phyloP scores from a whole-genome alignment of 192 early-diverging fungal genomes.

The Phycomyces blakesleeanus region DNA sequence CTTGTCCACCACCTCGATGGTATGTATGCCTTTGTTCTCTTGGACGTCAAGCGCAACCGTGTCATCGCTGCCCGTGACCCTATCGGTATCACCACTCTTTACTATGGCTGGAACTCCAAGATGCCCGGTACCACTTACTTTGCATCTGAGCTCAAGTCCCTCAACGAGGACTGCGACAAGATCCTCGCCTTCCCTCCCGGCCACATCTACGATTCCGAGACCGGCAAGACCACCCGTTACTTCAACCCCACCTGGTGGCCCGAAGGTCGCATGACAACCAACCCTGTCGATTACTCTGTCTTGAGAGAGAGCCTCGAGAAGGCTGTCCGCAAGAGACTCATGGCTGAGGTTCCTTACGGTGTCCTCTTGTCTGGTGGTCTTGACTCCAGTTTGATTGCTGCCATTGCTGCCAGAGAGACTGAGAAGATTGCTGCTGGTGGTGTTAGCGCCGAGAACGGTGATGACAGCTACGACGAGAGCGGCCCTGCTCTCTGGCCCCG shows the following conservation, averaged over 20 bases:
- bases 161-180: constrained; percentile 96
- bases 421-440: constrained; percentile 57
- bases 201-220: constrained; percentile 82
- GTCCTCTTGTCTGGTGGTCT: constrained; percentile 93
- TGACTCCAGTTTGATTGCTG: constrained; percentile 93
- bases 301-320: constrained; percentile 80
- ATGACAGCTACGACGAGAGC: constrained; percentile 61
- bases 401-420: constrained; percentile 86
- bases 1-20: constrained; percentile 87
- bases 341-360: constrained; percentile 98
- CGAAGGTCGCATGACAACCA: constrained; percentile 48
- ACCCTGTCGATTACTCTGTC: constrained; percentile 60
- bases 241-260: constrained; percentile 93
- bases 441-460: constrained; percentile 35
- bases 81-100: constrained; percentile 97
- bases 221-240: constrained; percentile 76
- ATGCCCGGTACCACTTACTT: constrained; percentile 90
- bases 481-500: constrained; percentile 76
- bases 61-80: constrained; percentile 94
- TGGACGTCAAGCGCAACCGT: constrained; percentile 76
- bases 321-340: constrained; percentile 92
- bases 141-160: constrained; percentile 90
- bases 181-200: constrained; percentile 98
- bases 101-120: constrained; percentile 83
- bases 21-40: constrained; percentile 94